Percentiles rank a stretch among this genome's conserved stretches.
Conservation (phyloP, 192 early-diverging fungal genomes). For the Coemansia sp. region DNA sequence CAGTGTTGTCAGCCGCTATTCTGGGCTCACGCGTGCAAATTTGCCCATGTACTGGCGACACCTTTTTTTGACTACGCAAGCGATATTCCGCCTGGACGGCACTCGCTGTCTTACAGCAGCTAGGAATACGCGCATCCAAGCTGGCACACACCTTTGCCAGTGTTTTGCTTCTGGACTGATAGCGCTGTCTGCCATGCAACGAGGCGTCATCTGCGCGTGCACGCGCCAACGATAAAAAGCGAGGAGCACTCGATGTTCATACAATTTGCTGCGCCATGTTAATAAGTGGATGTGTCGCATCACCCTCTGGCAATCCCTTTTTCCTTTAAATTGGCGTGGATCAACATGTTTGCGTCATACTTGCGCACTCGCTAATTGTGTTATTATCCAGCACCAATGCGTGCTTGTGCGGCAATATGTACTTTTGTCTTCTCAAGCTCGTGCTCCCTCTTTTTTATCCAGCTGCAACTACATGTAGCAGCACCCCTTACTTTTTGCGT, state of each 20-base stretch:
- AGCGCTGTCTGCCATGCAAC: not conserved
- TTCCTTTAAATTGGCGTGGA: not conserved
- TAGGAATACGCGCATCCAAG: not conserved
- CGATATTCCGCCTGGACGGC: not conserved
- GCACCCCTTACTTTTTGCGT: not conserved
- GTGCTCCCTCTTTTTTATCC: not conserved
- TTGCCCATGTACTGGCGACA: not conserved
- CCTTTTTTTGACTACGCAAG: not conserved
- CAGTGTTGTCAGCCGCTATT: not conserved
- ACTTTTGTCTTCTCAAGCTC: not conserved
- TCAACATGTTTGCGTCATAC: slow-evolving; percentile 1
- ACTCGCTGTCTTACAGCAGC: not conserved
- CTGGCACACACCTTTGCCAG: not conserved
- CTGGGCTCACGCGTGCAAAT: not conserved
- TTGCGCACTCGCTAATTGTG: not conserved
- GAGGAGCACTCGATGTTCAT: not conserved
- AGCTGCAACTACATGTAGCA: not conserved
- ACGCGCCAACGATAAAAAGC: not conserved
- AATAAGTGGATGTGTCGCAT: not conserved
- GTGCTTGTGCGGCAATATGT: not conserved
- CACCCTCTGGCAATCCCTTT: not conserved
- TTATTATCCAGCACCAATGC: not conserved
- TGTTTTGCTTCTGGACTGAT: not conserved
- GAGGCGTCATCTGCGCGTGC: not conserved
- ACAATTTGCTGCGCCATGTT: not conserved